Percentiles rank a stretch among this genome's conserved stretches.
phyloP scores from a whole-genome alignment of 1,284 basidiomycete genomes.

The Apiotrichum sp. region DNA sequence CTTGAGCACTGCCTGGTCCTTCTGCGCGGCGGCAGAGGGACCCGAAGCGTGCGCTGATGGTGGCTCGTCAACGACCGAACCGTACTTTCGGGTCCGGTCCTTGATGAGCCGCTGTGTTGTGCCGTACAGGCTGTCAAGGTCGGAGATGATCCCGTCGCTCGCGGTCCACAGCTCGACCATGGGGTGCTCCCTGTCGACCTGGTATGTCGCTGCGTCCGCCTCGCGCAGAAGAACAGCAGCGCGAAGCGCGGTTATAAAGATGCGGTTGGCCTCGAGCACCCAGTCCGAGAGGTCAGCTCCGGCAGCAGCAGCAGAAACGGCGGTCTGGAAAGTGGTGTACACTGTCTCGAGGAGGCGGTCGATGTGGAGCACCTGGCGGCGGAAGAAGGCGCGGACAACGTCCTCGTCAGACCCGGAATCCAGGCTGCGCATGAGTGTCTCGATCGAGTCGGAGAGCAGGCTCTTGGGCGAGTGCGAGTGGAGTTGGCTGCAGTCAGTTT shows the following conservation, averaged over 20 bases:
- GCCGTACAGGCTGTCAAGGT: constrained; percentile 66
- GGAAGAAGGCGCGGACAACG: constrained; percentile 77
- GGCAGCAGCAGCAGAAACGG: constrained; percentile 16
- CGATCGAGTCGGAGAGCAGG: constrained; percentile 47
- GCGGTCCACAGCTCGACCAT: constrained; percentile 77
- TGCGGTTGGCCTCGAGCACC: constrained; percentile 66
- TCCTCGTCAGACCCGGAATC: constrained; percentile 57
- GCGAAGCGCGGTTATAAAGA: constrained; percentile 61
- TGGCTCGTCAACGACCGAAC: constrained; percentile 47
- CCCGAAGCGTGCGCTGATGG: constrained; percentile 2
- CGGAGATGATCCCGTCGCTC: constrained; percentile 60
- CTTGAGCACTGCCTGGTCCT: constrained; percentile 42
- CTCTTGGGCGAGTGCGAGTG: constrained; percentile 31
- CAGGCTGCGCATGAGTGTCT: constrained; percentile 29
- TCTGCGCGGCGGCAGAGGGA: constrained; percentile 18
- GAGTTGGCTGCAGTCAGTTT: constrained; percentile 24
- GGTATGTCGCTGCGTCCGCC: constrained; percentile 67
- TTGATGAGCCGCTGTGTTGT: constrained; percentile 54
- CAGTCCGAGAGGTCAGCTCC: constrained; percentile 47
- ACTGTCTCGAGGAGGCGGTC: constrained; percentile 42
- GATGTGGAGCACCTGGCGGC: constrained; percentile 55
- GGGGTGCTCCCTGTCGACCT: constrained; percentile 56
- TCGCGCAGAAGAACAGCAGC: constrained; percentile 69
- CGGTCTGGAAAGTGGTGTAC: constrained; percentile 27
- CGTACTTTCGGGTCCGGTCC: constrained; percentile 50